Percentiles rank a stretch among this genome's conserved stretches.
These are phyloP conservation scores for Cutaneotrichosporon sp. DNA, from an alignment of 1,284 basidiomycete species.

Conservation along the genomic window DNA sequence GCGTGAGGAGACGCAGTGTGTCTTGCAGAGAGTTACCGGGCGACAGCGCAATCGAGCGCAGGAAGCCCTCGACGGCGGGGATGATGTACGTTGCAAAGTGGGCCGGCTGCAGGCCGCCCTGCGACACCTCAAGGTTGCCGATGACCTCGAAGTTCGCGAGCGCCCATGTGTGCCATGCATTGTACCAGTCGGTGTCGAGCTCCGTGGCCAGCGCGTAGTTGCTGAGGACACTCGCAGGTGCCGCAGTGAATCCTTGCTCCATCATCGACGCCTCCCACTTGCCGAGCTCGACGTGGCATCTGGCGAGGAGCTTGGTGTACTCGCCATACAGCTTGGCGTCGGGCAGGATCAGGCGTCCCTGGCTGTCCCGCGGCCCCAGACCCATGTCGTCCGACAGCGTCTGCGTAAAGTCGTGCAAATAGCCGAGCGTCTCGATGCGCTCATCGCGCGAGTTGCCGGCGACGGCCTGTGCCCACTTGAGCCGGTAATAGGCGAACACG, in stretches of 20 bases:
- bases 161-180: conserved; percentile 99
- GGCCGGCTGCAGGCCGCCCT: conserved; percentile 67
- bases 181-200: conserved; percentile 93
- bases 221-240: conserved; percentile 75
- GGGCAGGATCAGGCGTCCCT: conserved; percentile 54
- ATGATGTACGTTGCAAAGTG: conserved; percentile 83
- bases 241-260: conserved; percentile 56
- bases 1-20: conserved; percentile 84
- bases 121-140: conserved; percentile 71
- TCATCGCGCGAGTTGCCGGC: conserved; percentile 31
- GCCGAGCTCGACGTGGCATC: conserved; percentile 95
- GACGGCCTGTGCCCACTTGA: conserved; percentile 84
- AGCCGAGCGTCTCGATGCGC: conserved; percentile 68
- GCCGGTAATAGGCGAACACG: conserved; percentile 95
- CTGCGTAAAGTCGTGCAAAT: conserved; percentile 79
- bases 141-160: conserved; percentile 95
- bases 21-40: conserved; percentile 94
- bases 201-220: conserved; percentile 87
- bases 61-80: conserved; percentile 95
- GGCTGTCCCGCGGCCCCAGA: conserved; percentile 58
- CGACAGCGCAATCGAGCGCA: conserved; percentile 88
- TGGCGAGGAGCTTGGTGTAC: conserved; percentile 82
- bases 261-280: conserved; percentile 87
- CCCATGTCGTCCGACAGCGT: conserved; percentile 74
- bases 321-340: conserved; percentile 66